Evolutionary conservation across 352 stramenopile genomes (phyloP), one percentile per base, ranked within the genome.

Genomic region (Globisporangium spinosum): DNA sequence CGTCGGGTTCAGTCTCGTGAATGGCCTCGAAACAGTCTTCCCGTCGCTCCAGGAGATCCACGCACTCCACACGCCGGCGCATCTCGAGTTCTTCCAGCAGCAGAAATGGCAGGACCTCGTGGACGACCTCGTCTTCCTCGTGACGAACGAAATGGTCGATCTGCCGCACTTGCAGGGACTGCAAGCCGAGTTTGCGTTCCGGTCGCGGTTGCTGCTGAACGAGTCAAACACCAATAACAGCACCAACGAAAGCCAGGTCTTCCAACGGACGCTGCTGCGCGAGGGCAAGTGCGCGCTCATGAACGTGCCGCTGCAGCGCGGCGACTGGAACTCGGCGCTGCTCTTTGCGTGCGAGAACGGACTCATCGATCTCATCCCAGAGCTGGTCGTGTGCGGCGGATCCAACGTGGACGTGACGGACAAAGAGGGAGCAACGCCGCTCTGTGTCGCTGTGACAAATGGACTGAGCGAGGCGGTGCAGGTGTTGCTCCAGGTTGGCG

Each of bases 1-100:
- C 35, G 77, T 93, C 3, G 72, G 70, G 1, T 61, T 76, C 29
- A 54, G 47, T 0, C 80, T 95, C 38, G 64, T 92, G 6, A 65
- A 75, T 17, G 70, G 72, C 12, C 49, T 95, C 20, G 82, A 92
- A 62, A 20, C 40, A 0, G 70, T 77, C 13, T 95, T 94, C 57
- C 84, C 87, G 51, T 90, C 78, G 49, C 81, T 95, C 1, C 35
- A 77, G 49, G 32, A 60, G 13, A 81, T 95, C 40, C 74, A 80
- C 22, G 85, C 84, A 49, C 65, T 85, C 32, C 87, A 94, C 69
- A 93, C 87, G 1, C 87, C 87, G 1, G 87, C 87, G 22, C 87
- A 95, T 35, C 70, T 81, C 40, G 65, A 80, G 25, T 85, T 88
- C 65, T 87, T 93, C 40, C 67, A 79, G 56, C 70, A 75, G 25